Evolutionary conservation across 805 yeast genomes (phyloP), one percentile per base, ranked within the genome.

Genomic region (Lipomyces yamanashiensis): DNA sequence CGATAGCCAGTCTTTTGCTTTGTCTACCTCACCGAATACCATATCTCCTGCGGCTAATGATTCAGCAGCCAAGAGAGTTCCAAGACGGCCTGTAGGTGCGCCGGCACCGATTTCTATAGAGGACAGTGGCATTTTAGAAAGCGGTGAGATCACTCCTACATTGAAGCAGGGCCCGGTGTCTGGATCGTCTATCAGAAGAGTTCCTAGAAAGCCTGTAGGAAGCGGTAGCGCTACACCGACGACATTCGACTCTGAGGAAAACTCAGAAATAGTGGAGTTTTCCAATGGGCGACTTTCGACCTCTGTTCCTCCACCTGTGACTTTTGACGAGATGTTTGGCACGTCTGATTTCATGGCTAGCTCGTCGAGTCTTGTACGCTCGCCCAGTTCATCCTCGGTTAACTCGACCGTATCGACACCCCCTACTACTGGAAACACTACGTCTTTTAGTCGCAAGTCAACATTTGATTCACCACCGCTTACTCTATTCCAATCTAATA

Each of bases 241-340:
- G 36, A 13, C 45, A 3, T 37, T 17, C 33, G 57, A 45, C 15
- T 21, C 40, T 7, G 41, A 49, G 15, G 37, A 23, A 17, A n/a
- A 7, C 2, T 34, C 53, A n/a, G 39, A 23, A 7, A 49, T 6
- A 3, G 12, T 44, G 5, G 57, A 41, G 19, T 41, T 41, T 23
- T 36, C 57, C 13, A 33, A 39, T 33, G 39, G 37, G 4, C 57
- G 28, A 36, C 48, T 28, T 6, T 23, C 41, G 21, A 37, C 43
- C 2, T 28, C 53, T 10, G 36, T 36, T 7, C 55, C 49, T 9
- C 66, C 61, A 13, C 43, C 67, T 8, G 48, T 62, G 15, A 64
- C 58, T 13, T 63, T 63, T 17, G 67, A 63, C 33, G 66, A 63
- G 28, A 55, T 63, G 47, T 61, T 63, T 41, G 59, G 55, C 12